A percentile compares a stretch with the other conserved stretches of the same genome.
phyloP scores from a whole-genome alignment of 805 yeast genomes.

The Komagataella ulmi region DNA sequence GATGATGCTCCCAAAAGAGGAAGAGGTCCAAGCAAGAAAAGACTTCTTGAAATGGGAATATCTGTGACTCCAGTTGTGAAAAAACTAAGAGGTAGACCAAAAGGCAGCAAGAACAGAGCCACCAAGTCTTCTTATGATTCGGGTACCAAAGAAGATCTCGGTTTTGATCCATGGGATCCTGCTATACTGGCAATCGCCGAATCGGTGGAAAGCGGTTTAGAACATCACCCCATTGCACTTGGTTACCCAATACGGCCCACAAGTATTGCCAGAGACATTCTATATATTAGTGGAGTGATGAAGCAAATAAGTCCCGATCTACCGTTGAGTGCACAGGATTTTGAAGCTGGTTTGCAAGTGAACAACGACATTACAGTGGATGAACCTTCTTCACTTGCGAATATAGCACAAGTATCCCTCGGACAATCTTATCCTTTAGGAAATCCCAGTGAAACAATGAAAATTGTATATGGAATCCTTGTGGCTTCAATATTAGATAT shows the following conservation, averaged over 20 bases:
- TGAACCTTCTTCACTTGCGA: not conserved
- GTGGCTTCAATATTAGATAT: not conserved
- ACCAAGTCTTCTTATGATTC: not conserved
- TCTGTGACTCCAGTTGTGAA: not conserved
- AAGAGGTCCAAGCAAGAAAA: not conserved
- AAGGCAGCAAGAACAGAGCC: not conserved
- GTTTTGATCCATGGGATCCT: not conserved
- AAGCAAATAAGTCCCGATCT: not conserved
- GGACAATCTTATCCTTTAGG: not conserved
- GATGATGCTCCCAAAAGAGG: constrained; percentile 2
- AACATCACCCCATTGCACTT: not conserved
- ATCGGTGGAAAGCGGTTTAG: not conserved
- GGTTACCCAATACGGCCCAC: not conserved
- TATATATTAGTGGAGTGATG: not conserved
- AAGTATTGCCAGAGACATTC: not conserved
- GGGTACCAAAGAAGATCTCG: not conserved
- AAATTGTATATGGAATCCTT: not conserved
- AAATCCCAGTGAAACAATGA: not conserved
- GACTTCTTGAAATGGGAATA: not conserved
- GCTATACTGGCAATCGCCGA: not conserved
- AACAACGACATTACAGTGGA: not conserved
- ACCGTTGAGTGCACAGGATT: not conserved
- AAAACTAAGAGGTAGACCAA: not conserved
- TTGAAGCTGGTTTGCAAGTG: not conserved
- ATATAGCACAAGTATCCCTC: not conserved